Evolutionary conservation across 306 rosid genomes (phyloP).

Genomic region (Gynostemma pentaphyllum): DNA sequence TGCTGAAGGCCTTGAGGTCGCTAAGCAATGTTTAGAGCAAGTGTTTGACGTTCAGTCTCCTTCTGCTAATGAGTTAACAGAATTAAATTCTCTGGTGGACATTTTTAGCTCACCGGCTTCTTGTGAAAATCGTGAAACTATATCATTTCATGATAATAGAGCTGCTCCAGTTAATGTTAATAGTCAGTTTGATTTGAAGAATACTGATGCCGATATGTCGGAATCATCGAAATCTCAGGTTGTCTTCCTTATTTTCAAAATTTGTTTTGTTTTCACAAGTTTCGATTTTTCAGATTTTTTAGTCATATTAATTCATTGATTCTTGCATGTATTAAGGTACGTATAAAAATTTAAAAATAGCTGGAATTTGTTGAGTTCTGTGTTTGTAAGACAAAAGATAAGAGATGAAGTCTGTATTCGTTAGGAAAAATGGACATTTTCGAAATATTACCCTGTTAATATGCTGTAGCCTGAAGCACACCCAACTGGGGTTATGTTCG

Average conservation of each 20-base stretch:
- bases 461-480: background rate
- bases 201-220: conserved; percentile 18
- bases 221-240: conserved; percentile 28
- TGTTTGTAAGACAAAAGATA: background rate
- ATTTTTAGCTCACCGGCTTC: conserved; percentile 47
- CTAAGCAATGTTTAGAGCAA: conserved; percentile 62
- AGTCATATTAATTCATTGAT: background rate
- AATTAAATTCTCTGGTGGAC: conserved; percentile 43
- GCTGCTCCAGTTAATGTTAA: conserved; percentile 28
- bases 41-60: conserved; percentile 46
- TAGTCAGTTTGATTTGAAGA: conserved; percentile 23
- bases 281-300: background rate
- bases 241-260: background rate
- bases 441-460: background rate
- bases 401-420: background rate
- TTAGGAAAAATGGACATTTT: background rate
- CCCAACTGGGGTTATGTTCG: background rate
- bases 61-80: conserved; percentile 19
- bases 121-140: conserved; percentile 23
- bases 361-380: background rate
- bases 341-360: too few relatives aligned
- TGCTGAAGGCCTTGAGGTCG: conserved; percentile 76
- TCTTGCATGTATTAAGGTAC: background rate
- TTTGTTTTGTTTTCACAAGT: background rate
- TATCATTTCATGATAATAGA: conserved; percentile 17